Conservation (phyloP, 2,329 filamentous ascomycete genomes). For the Arachnomyces sp. region DNA sequence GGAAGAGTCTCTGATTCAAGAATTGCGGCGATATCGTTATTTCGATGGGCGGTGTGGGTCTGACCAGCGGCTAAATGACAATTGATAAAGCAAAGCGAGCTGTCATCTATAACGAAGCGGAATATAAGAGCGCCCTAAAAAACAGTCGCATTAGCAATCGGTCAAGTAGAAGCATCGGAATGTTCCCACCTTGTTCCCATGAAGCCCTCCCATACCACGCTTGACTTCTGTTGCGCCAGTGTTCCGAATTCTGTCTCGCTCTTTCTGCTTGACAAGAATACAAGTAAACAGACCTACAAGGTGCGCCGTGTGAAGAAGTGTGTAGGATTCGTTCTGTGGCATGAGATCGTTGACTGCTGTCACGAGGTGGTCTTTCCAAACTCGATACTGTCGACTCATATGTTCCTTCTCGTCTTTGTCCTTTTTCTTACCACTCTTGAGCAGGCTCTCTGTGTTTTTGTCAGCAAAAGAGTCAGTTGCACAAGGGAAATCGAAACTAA, state of each 20-base stretch:
- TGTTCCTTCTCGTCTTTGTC: slow-evolving; percentile 74
- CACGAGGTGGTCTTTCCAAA: slow-evolving; percentile 87
- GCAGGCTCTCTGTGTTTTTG: slow-evolving; percentile 60
- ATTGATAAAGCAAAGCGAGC: slow-evolving; percentile 91
- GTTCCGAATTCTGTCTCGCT: slow-evolving; percentile 68
- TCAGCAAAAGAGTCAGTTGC: background rate
- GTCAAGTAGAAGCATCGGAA: background rate
- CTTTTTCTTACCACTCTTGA: slow-evolving; percentile 68
- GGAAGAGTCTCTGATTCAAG: slow-evolving; percentile 74
- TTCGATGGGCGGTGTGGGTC: slow-evolving; percentile 78
- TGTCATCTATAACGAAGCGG: slow-evolving; percentile 90
- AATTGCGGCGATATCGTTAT: slow-evolving; percentile 86
- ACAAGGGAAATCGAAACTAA: slow-evolving; percentile 32
- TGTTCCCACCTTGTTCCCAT: slow-evolving; percentile 72
- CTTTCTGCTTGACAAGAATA: slow-evolving; percentile 78
- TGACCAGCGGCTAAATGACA: slow-evolving; percentile 95
- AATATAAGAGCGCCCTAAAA: slow-evolving; percentile 70
- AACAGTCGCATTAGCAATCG: background rate
- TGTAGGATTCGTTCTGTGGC: slow-evolving; percentile 68
- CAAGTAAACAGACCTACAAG: slow-evolving; percentile 94
- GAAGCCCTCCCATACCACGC: slow-evolving; percentile 86
- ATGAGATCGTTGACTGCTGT: slow-evolving; percentile 76
- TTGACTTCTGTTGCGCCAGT: slow-evolving; percentile 80
- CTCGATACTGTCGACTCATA: slow-evolving; percentile 95
- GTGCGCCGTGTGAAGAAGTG: slow-evolving; percentile 78